Base-by-base conservation (phyloP, 352 stramenopile genomes). In the Phytophthora cryptogea region DNA sequence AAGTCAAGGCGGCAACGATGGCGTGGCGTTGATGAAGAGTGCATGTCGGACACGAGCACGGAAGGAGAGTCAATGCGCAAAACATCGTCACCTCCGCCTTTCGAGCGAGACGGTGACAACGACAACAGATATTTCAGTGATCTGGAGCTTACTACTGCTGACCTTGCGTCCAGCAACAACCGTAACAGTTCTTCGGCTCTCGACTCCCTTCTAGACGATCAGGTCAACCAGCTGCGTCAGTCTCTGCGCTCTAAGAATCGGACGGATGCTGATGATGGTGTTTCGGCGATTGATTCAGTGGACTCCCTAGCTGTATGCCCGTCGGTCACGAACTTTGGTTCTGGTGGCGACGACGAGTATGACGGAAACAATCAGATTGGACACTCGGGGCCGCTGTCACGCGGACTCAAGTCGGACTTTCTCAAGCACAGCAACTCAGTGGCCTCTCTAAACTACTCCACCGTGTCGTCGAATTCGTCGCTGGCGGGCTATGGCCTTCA, bases 21-120 rank as follows among this genome's bases (percentile, higher is more conserved):
- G 47, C 63, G 68, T 52, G 62, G 44, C 28, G 54, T 71, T 31
- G 76, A 86, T 23, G 76, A 86, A 27, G 76, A 86, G 62, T 86
- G 74, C 55, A 83, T 86, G 59, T 86, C 76, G 5, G 69, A 86
- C 51, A 78, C 76, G 7, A 83, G 71, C 45, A 86, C 74, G 16
- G 76, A 86, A 49, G 63, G 56, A 10, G 68, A 70, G 5, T 71
- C 59, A 4, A 36, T 77, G 11, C 54, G 64, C 10, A 79, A 83
- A 59, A 66, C 63, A 6, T 71, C 59, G 14, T 73, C 64, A 2
- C 63, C 56, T 36, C 41, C 44, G 16, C 52, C 48, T 13, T 74
- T 67, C 26, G 44, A 68, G 42, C 54, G 42, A 20, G 51, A 60
- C 32, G 56, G 47, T 16, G 69, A 76, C 23, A 78, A 74, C 57